A percentile compares a stretch with the other conserved stretches of the same genome.
These are phyloP conservation scores for Carex littledalei DNA, from an alignment of 176 grass and related monocot species.

Conservation along the genomic window DNA sequence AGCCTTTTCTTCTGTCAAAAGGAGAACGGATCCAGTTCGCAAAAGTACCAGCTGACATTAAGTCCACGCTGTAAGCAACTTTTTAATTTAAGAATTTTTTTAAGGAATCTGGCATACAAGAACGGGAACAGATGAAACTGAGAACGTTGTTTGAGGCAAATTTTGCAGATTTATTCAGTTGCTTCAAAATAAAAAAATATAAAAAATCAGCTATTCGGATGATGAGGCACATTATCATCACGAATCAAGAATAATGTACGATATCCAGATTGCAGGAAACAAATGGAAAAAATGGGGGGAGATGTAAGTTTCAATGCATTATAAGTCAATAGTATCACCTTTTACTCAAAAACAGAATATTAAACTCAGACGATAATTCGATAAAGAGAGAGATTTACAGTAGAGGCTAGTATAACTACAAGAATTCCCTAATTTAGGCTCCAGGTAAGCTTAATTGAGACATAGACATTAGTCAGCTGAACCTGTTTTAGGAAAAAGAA, in stretches of 20 bases:
- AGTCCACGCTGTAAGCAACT: background rate
- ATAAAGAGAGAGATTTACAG: background rate
- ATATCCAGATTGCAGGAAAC: background rate
- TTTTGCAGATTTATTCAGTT: background rate
- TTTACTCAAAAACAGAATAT: background rate
- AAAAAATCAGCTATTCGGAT: background rate
- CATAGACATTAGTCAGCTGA: too few relatives aligned
- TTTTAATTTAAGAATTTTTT: background rate
- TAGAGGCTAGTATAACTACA: background rate
- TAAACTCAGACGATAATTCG: background rate
- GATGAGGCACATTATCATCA: background rate
- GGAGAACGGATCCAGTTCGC: slow-evolving; percentile 63
- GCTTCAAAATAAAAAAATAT: background rate
- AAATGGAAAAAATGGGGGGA: background rate
- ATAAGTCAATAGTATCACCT: background rate
- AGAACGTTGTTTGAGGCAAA: background rate
- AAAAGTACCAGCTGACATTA: slow-evolving; percentile 46
- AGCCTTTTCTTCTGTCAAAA: slow-evolving; percentile 36
- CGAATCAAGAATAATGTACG: background rate
- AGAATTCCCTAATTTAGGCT: background rate
- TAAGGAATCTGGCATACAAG: background rate
- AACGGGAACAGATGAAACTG: background rate
- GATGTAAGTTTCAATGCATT: background rate
- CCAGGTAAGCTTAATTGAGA: too few relatives aligned
- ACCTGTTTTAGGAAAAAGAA: too few relatives aligned